Evolutionary conservation across 345 rosid species (phyloP), one percentile per base, ranked within the genome.

Genomic region (Hibiscus syriacus): DNA sequence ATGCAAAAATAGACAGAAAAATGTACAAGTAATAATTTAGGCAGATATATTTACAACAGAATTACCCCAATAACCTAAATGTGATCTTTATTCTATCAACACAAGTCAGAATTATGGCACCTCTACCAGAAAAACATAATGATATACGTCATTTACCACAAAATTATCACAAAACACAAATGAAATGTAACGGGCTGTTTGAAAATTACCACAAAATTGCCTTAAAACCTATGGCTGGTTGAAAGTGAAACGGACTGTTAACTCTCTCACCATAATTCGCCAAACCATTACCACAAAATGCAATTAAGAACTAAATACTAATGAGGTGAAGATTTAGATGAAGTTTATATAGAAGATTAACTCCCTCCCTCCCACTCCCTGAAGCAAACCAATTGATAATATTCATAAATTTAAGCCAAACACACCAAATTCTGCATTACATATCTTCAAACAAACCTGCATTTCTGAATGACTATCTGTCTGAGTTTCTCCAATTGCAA

Each of bases 401-500:
- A 67, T 22, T 34, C 20, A 0, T 52, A 66, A 27, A 34, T 53
- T 67, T 11, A 29, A 14, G 20, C 13, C n/a, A 45, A 34, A 17
- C 14, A 3, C 32, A 73, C 36, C 25, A 54, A 14, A 52, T 53
- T 4, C 53, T 8, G 32, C 8, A 19, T 3, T 48, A 38, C 67
- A 25, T 36, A 43, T 25, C 11, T 26, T 55, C 25, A 25, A 39
- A 75, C 81, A 56, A 58, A 89, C 96, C 92, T 89, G 89, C 92
- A 82, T 45, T 73, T 85, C 67, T 77, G 86, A 71, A 89, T 81
- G 25, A 84, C 90, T 59, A 73, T 55, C 73, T 81, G 83, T 65
- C 90, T 79, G 60, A 89, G 84, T 38, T 71, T 78, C 75, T 82
- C 87, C 76, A 87, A 69, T 70, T 85, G 83, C 81, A 62, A 55